Evolutionary conservation across 2,329 filamentous ascomycete genomes (phyloP), one percentile per base, ranked within the genome.

Genomic region (Colletotrichum caudatum): DNA sequence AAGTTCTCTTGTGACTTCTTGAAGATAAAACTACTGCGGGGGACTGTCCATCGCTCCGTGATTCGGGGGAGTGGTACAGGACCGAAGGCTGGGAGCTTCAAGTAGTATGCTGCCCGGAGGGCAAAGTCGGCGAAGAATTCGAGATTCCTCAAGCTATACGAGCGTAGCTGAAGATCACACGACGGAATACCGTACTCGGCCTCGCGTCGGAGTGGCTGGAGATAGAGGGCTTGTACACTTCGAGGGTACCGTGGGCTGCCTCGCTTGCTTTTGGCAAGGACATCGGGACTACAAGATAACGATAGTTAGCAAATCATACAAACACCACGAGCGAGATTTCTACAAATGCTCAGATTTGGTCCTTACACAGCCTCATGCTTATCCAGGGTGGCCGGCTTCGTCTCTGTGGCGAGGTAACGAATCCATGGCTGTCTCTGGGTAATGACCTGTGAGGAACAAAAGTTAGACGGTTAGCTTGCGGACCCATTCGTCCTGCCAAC

Each of bases 1-100:
- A 97, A 99, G 82, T 99, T 99, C 84, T 99, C 96, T 82, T 99
- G 95, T 48, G 90, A 92, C 84, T 99, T 99, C 84, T 98, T 99
- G 86, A 94, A 93, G 75, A 98, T 94, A 85, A 99, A 99, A 81
- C 93, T 93, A 78, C 90, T 90, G 78, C 90, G 89, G 12, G 94
- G 94, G 2, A 98, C 94, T 0, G 96, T 98, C 96, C 96, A 99
- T 77, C 95, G 90, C 85, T 99, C 94, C 20, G 89, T 93, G 74
- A 95, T 94, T 69, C 92, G 90, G 1, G 96, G 96, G 23, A 99
- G 85, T 14, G 95, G 94, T 7, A 96, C 86, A 7, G 96, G 95
- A 0, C 96, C 96, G 58, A 89, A 93, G 3, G 94, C 94, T 12
- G 94, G 92, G 2, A 99, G 90, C 23, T 92, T 90, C 53, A 98